Conservation (phyloP, 2,329 filamentous ascomycete genomes). For the Stagonosporopsis tanaceti region DNA sequence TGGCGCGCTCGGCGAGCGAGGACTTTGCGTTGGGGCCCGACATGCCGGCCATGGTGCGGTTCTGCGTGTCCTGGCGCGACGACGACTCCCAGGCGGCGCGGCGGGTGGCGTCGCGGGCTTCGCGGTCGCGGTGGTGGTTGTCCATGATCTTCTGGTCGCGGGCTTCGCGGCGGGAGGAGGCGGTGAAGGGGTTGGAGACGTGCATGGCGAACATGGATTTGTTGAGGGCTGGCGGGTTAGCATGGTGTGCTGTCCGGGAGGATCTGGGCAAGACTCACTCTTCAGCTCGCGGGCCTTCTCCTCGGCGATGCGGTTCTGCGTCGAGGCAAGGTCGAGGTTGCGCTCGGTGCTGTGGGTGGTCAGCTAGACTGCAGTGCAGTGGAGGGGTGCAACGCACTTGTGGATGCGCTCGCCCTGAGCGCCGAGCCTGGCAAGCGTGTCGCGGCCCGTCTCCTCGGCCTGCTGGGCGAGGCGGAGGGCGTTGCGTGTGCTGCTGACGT, state of each 20-base stretch:
- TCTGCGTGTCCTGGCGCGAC: conserved; percentile 35
- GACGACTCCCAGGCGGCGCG: conserved; percentile 56
- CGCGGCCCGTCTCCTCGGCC: conserved; percentile 73
- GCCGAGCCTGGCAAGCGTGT: conserved; percentile 40
- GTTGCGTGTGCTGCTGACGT: conserved; percentile 75
- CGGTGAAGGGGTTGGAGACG: conserved; percentile 69
- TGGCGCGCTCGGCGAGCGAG: conserved; percentile 45
- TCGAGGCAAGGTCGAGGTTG: conserved; percentile 81
- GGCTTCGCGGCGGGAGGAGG: conserved; percentile 57
- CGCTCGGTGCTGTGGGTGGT: conserved; percentile 63
- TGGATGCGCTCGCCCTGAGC: conserved; percentile 50
- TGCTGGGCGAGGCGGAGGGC: conserved; percentile 68
- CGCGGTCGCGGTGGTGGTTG: conserved; percentile 66
- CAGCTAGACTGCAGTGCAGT: conserved; percentile 4
- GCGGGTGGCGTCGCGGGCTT: conserved; percentile 63
- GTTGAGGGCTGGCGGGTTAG: conserved; percentile 65
- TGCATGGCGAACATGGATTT: conserved; percentile 90
- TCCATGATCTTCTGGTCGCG: conserved; percentile 70
- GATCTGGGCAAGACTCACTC: conserved; percentile 47
- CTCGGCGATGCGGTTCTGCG: conserved; percentile 78
- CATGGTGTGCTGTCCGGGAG: neutral
- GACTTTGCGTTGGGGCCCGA: conserved; percentile 26
- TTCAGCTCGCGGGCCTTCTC: conserved; percentile 85
- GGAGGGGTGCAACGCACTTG: conserved; percentile 24
- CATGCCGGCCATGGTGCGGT: conserved; percentile 24